Base-by-base conservation (phyloP, 805 yeast genomes). In the Starmerella tilneyi region DNA sequence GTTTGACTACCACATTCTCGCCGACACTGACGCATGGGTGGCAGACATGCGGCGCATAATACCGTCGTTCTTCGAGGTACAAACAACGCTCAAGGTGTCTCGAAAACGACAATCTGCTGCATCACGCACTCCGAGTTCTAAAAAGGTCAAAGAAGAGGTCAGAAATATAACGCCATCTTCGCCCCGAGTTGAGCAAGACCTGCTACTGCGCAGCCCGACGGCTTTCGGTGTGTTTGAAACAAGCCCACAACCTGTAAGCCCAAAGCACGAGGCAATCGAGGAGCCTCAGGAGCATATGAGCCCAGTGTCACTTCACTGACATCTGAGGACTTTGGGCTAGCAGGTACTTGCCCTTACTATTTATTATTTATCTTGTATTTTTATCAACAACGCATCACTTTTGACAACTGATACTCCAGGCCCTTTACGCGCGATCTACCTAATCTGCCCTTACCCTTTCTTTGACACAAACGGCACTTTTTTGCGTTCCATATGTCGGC, bases 1-100 rank as follows among this genome's bases (percentile, higher is more conserved):
- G 9, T 75, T 88, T 42, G 96, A 89, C 63, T 83, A 78, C 63
- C 94, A 86, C 57, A 72, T 89, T 4, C 63, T 75, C 42, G 65
- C 78, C 42, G 95, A 85, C 58, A 84, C 96, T 59, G 97, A 89
- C 63, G 69, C 69, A 20, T 89, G 94, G 77, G 81, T 86, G 21
- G 62, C 66, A 13, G 68, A 70, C 35, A 61, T 84, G 29, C 71
- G 73, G 51, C 45, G 49, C 5, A 71, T 75, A 33, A 63, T 77
- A 6, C 86, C 92, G 2, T 74, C 71, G 48, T 67, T 80, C 54
- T 82, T 81, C 66, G 67, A 71, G 58, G 69, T 73, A 3, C 84
- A 78, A 38, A 46, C 54, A 3, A 35, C 34, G 27, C 31, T 56
- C 17, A 42, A 44, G 23, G 53, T 54, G 9, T 42, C 47, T 27